Base-by-base conservation (phyloP, 129 eudicot species). In the Tagetes erecta region DNA sequence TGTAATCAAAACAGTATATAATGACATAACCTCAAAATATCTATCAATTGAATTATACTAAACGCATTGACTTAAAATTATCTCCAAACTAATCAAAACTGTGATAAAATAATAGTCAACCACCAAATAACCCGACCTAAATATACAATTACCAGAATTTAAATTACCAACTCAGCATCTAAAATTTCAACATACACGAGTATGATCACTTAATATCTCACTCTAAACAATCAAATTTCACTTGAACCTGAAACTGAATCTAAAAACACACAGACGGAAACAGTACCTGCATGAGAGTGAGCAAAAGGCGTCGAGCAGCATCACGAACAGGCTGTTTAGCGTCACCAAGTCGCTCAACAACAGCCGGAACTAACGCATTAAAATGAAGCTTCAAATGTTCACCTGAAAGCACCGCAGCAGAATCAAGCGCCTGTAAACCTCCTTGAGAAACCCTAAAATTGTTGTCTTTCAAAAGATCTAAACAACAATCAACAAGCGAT, bases 401-500 rank as follows among this genome's bases (percentile, higher is more conserved):
- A 30, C 97, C 97, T 45, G 97, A 86, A 11, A 92, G 84, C 6
- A 92, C 96, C 0, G 96, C 97, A 9, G 97, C 97, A 39, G 96
- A 92, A 27, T 90, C 96, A 3, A 92, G 91, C 1, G 97, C 86
- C 74, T 83, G 92, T 50, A 92, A 75, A 44, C 78, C 97, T 3
- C 96, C 97, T 76, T 92, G 96, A 7, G 91, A 89, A 68, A 92
- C 93, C 81, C 97, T 83, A 77, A 92, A 92, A 80, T 92, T 92
- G 82, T 85, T 89, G 80, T 92, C 97, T 46, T 85, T 86, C 42
- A 92, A 73, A 76, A 92, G 96, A 92, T 92, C 97, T 63, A 92
- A 57, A 71, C 96, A 89, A 31, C 86, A 84, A 50, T 92, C 96
- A 3, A 89, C 92, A 0, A 92, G 87, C 6, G 96, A 83, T 40